These are phyloP conservation scores for Dujonia santamariae DNA, from an alignment of 1,139 yeast genomes.

Conservation along the genomic window DNA sequence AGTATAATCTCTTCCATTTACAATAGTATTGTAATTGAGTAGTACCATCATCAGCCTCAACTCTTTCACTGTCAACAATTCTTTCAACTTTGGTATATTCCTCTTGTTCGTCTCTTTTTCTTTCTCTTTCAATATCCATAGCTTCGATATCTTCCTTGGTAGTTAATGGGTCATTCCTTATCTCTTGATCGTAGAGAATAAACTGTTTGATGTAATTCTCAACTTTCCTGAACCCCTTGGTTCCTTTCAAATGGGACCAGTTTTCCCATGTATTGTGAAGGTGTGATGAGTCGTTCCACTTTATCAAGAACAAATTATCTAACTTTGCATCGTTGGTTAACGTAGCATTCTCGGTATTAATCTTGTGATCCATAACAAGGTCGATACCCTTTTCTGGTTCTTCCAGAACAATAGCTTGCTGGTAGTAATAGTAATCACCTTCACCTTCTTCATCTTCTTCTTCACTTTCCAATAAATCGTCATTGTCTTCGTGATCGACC, in stretches of 20 bases:
- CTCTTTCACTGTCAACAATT: slow-evolving; percentile 82
- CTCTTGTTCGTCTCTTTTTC: slow-evolving; percentile 76
- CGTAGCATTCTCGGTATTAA: slow-evolving; percentile 33
- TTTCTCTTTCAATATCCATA: slow-evolving; percentile 86
- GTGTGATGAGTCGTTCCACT: slow-evolving; percentile 89
- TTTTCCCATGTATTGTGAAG: slow-evolving; percentile 94
- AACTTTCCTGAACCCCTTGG: slow-evolving; percentile 77
- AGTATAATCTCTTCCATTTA: slow-evolving; percentile 91
- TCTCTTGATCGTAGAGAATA: slow-evolving; percentile 68
- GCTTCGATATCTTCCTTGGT: slow-evolving; percentile 90
- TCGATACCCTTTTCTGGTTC: slow-evolving; percentile 49
- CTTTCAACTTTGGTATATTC: slow-evolving; percentile 88
- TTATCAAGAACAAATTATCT: slow-evolving; percentile 64
- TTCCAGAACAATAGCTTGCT: slow-evolving; percentile 28
- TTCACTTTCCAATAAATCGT: slow-evolving; percentile 55
- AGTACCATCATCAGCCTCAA: slow-evolving; percentile 54
- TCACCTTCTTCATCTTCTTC: slow-evolving; percentile 35
- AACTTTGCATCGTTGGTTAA: slow-evolving; percentile 53
- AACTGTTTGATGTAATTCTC: slow-evolving; percentile 87
- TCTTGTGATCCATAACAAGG: slow-evolving; percentile 52
- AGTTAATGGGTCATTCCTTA: slow-evolving; percentile 74
- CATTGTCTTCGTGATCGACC: slow-evolving; percentile 69
- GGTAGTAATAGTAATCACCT: slow-evolving; percentile 38
- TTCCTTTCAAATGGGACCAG: slow-evolving; percentile 52
- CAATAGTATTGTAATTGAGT: slow-evolving; percentile 77